phyloP scores from a whole-genome alignment of 345 rosid species.

The Noccaea bulbosa region DNA sequence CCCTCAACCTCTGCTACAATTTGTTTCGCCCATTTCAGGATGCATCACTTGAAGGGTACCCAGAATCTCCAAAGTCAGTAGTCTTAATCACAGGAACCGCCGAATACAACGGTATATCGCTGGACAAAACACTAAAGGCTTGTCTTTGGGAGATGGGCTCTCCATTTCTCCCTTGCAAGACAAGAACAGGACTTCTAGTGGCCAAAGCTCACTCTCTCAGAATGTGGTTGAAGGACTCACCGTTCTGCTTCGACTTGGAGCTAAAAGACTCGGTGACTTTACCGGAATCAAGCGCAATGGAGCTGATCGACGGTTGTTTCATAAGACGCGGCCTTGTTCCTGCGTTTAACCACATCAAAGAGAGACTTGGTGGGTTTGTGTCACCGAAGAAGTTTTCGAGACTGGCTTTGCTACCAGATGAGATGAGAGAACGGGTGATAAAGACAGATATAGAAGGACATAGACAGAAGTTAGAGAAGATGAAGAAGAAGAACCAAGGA shows the following conservation, averaged over 20 bases:
- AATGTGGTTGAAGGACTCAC: conserved; percentile 99
- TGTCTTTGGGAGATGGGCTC: conserved; percentile 99
- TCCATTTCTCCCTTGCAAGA: conserved; percentile 86
- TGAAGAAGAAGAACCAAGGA: conserved; percentile 47
- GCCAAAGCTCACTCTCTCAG: conserved; percentile 93
- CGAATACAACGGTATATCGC: conserved; percentile 83
- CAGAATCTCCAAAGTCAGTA: conserved; percentile 88
- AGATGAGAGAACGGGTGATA: conserved; percentile 72
- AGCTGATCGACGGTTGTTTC: conserved; percentile 80
- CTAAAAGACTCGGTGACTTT: conserved; percentile 67
- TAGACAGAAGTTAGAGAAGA: conserved; percentile 63
- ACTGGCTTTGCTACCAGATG: conserved; percentile 76
- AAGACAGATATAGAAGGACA: conserved; percentile 70
- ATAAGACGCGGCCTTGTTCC: conserved; percentile 88
- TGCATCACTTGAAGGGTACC: conserved; percentile 90
- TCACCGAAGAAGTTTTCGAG: conserved; percentile 87
- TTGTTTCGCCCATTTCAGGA: conserved; percentile 53
- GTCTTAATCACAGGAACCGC: conserved; percentile 86
- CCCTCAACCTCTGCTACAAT: conserved; percentile 27
- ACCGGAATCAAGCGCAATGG: conserved; percentile 77
- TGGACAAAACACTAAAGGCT: conserved; percentile 77
- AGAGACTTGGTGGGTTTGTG: conserved; percentile 78
- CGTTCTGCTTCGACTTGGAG: conserved; percentile 92
- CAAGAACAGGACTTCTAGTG: conserved; percentile 77
- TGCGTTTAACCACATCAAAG: conserved; percentile 82